Percentiles rank a stretch among this genome's conserved stretches.
Evolutionary conservation across 2,329 filamentous ascomycete genomes (phyloP).

Genomic region (Diplodia intermedia): DNA sequence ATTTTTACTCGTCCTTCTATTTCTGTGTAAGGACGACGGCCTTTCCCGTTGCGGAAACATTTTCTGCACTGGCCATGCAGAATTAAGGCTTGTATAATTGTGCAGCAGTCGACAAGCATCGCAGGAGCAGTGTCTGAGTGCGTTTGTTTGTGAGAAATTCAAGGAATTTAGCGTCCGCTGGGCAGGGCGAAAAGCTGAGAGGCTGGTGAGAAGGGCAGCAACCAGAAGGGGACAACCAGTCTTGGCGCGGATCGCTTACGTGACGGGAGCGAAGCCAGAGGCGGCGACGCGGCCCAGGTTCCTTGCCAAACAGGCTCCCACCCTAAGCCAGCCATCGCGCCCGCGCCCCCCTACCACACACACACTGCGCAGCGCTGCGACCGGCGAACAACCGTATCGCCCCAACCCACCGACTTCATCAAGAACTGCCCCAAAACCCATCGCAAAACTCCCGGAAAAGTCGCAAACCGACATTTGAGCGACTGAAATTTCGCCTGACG

Average conservation of each 20-base stretch:
- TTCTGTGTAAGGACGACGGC: not conserved
- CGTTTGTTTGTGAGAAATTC: not conserved
- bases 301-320: slow-evolving; percentile 22
- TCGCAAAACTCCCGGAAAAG: slow-evolving; percentile 29
- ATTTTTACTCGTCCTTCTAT: slow-evolving; percentile 16
- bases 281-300: slow-evolving; percentile 6
- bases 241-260: slow-evolving; percentile 27
- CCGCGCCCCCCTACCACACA: slow-evolving; percentile 25
- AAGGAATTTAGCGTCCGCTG: slow-evolving; percentile 3
- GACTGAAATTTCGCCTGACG: slow-evolving; percentile 12
- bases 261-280: slow-evolving; percentile 14
- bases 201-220: not conserved
- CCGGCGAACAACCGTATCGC: slow-evolving; percentile 31
- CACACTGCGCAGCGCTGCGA: slow-evolving; percentile 23
- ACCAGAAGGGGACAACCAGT: not conserved
- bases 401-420: slow-evolving; percentile 31
- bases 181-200: not conserved
- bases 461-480: slow-evolving; percentile 20
- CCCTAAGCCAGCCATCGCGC: slow-evolving; percentile 22
- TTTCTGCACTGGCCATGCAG: not conserved
- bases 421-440: slow-evolving; percentile 27
- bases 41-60: not conserved
- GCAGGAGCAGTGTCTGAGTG: not conserved
- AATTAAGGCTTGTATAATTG: not conserved
- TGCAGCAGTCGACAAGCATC: not conserved